Evolutionary conservation across 75 land plant species (phyloP).

Genomic region (Adiantum capillusveneris): DNA sequence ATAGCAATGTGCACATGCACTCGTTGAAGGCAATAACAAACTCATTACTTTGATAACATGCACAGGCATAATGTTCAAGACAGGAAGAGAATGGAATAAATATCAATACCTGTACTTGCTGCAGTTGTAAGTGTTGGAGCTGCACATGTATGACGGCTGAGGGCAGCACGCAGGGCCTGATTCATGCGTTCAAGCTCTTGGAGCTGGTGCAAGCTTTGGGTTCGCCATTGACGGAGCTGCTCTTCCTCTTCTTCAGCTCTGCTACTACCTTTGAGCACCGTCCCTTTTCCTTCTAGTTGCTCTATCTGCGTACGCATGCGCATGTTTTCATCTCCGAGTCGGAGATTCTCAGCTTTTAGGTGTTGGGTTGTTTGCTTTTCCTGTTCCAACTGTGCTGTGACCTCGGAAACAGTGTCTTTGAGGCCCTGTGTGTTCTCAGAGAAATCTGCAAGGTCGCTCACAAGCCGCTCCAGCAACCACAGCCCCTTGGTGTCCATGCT

Average conservation of each 20-base stretch:
- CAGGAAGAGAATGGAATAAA: too few species aligned
- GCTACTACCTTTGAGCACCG: neutral
- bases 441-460: neutral
- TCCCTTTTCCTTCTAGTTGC: neutral
- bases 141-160: constrained; percentile 10
- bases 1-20: too few species aligned
- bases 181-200: constrained; percentile 25
- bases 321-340: neutral
- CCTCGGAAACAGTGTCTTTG: neutral
- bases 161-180: constrained; percentile 18
- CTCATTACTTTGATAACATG: too few species aligned
- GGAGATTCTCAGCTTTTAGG: neutral
- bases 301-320: neutral
- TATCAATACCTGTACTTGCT: too few species aligned
- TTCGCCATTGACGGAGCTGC: constrained; percentile 19
- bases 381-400: neutral
- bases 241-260: constrained; percentile 7
- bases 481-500: neutral
- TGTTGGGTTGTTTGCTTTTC: neutral
- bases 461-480: neutral
- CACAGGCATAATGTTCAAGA: too few species aligned
- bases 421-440: neutral
- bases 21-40: too few species aligned
- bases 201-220: constrained; percentile 27
- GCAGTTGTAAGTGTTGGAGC: too few species aligned